These are phyloP conservation scores for Fusarium sp. DNA, from an alignment of 2,329 filamentous ascomycete genomes.

Conservation along the genomic window DNA sequence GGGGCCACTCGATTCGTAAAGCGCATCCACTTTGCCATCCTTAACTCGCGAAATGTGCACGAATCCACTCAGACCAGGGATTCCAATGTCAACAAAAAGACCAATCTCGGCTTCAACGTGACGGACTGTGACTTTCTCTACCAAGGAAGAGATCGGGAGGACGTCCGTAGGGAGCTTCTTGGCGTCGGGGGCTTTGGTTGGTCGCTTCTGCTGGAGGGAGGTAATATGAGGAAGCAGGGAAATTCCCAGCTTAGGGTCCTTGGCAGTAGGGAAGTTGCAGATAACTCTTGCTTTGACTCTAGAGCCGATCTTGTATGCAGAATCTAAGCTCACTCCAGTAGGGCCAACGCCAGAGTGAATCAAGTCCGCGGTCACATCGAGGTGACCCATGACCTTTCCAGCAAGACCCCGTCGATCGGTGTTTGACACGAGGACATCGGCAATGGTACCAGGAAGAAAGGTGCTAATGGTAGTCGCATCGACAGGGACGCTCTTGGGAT, in stretches of 20 bases:
- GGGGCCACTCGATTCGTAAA: conserved; percentile 83
- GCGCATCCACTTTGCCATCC: conserved; percentile 88
- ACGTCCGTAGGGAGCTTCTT: conserved; percentile 69
- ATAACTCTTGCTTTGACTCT: conserved; percentile 91
- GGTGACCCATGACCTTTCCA: conserved; percentile 92
- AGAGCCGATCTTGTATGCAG: conserved; percentile 85
- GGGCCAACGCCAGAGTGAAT: conserved; percentile 88
- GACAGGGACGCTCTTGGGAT: conserved; percentile 75
- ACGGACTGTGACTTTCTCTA: conserved; percentile 84
- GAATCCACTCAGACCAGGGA: conserved; percentile 81
- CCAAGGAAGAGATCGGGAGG: conserved; percentile 80
- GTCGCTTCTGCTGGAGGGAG: conserved; percentile 68
- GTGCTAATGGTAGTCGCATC: conserved; percentile 90
- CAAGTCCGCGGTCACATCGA: conserved; percentile 92
- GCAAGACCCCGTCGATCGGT: conserved; percentile 81
- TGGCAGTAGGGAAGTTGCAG: conserved; percentile 86
- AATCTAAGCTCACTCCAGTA: conserved; percentile 78
- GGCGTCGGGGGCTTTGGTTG: conserved; percentile 52
- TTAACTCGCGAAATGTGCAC: conserved; percentile 95
- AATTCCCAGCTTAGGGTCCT: conserved; percentile 87
- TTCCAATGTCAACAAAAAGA: conserved; percentile 81
- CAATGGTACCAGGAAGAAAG: conserved; percentile 92
- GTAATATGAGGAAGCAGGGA: conserved; percentile 90
- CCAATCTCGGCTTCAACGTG: conserved; percentile 87
- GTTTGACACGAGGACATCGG: conserved; percentile 87